Evolutionary conservation across 2,329 filamentous ascomycete genomes (phyloP).

Genomic region (Ophiostoma novo-ulmi): DNA sequence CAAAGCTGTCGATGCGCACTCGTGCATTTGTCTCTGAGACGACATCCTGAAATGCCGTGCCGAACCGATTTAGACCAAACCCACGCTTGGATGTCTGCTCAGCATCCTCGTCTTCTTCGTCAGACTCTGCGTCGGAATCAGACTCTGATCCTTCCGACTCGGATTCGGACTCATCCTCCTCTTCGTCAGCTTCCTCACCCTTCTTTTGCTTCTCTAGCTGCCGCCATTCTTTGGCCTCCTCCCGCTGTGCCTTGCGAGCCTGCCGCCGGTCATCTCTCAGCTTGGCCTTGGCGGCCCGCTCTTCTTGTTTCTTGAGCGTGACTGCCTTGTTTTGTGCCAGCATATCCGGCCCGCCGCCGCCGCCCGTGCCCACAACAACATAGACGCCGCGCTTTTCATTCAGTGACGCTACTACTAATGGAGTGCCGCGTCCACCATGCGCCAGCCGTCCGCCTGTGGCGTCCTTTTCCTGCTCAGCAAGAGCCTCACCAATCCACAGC

Average conservation of each 20-base stretch:
- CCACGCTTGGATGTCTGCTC: slow-evolving; percentile 38
- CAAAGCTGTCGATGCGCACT: slow-evolving; percentile 91
- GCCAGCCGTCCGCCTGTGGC: slow-evolving; percentile 58
- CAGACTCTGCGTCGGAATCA: slow-evolving; percentile 36
- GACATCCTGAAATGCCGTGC: slow-evolving; percentile 92
- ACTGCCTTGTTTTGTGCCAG: slow-evolving; percentile 59
- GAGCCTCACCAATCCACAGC: slow-evolving; percentile 88
- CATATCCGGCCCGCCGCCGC: slow-evolving; percentile 72
- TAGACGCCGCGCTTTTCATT: slow-evolving; percentile 86
- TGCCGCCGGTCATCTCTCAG: slow-evolving; percentile 52
- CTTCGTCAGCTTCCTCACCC: not conserved
- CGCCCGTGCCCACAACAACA: slow-evolving; percentile 86
- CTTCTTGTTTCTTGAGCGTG: slow-evolving; percentile 57
- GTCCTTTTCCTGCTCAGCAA: slow-evolving; percentile 82
- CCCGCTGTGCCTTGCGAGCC: slow-evolving; percentile 54
- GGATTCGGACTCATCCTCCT: slow-evolving; percentile 35
- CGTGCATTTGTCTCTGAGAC: slow-evolving; percentile 84
- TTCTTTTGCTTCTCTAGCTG: slow-evolving; percentile 39
- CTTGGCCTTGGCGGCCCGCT: slow-evolving; percentile 60
- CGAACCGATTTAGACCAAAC: slow-evolving; percentile 82
- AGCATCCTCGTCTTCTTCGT: slow-evolving; percentile 38
- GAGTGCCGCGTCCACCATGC: slow-evolving; percentile 67
- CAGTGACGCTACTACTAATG: slow-evolving; percentile 82
- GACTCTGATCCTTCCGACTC: slow-evolving; percentile 43
- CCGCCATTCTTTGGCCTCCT: slow-evolving; percentile 57